Evolutionary conservation across 75 land plant genomes (phyloP), one percentile per base, ranked within the genome.

Genomic region (Chamaecyparis obtusa): DNA sequence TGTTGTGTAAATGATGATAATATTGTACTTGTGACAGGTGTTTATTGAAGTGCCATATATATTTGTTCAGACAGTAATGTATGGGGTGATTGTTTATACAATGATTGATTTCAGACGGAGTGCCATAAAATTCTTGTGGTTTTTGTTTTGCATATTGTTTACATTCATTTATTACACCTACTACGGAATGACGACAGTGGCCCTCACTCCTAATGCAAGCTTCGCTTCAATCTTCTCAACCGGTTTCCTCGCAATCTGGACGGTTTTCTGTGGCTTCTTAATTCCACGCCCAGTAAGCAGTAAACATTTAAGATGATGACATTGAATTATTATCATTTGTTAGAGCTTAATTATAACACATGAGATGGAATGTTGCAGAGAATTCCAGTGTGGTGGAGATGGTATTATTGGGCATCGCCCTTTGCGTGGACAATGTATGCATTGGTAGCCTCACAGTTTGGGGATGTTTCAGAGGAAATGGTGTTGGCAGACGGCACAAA

Each of bases 171-270:
- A 95, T 86, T 95, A 93, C 78, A 94, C 98, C 78, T 93, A 93
- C 79, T 95, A 95, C 78, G 98, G 97, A 17, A 95, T 95, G 97
- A 92, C 94, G 97, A 94, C 92, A 0, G 93, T 96, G 71, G 96
- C 92, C 74, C 88, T 96, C 30, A 93, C 95, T 3, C 94, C 97
- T 10, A 80, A 86, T n/a, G 95, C 93, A 48, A 92, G 92, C 0
- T 6, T 93, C 37, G 95, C 95, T 27, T 91, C 94, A 14, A 90
- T 96, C 3, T 54, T 95, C 37, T 95, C 98, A 57, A 93, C 96
- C 14, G 95, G 93, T 9, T 96, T 94, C 51, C 93, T 94, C 64
- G 91, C 93, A 1, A 69, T 96, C 48, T 96, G 98, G 98, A 96
- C 94, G 54, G 93, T 96, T 35, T 90, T 95, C 21, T 89, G 95